phyloP scores from a whole-genome alignment of 495 filamentous ascomycete species.

The Trichoderma orchidacearum region DNA sequence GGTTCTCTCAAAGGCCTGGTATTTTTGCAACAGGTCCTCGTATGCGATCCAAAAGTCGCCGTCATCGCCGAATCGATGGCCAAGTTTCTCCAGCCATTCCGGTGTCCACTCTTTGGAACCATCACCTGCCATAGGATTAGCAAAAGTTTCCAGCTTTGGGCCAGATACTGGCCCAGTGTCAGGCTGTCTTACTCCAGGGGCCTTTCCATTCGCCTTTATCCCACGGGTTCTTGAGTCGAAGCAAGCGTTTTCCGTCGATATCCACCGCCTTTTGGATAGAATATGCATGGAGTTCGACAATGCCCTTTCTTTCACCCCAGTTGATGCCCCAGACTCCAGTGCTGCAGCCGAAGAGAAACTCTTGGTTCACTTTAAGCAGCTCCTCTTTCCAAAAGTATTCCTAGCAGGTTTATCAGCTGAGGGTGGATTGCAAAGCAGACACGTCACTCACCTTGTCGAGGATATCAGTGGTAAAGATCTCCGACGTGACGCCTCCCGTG shows the following conservation, averaged over 20 bases:
- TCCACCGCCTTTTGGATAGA: constrained; percentile 76
- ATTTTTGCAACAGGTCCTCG: constrained; percentile 72
- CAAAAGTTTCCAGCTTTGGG: too few species aligned
- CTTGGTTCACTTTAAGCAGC: constrained; percentile 68
- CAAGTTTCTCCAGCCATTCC: constrained; percentile 68
- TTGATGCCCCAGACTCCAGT: constrained; percentile 50
- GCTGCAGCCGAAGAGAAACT: constrained; percentile 78
- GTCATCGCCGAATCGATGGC: constrained; percentile 81
- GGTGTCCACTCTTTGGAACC: constrained; percentile 87
- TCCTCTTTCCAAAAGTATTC: constrained; percentile 83
- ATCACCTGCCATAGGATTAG: constrained; percentile 27
- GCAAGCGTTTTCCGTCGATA: constrained; percentile 56
- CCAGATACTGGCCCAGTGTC: too few species aligned
- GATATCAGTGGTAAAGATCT: constrained; percentile 68
- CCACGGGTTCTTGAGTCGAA: constrained; percentile 82
- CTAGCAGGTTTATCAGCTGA: neutral
- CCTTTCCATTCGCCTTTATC: constrained; percentile 73
- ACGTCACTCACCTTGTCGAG: constrained; percentile 44
- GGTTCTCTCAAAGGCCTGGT: constrained; percentile 70
- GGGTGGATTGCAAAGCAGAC: neutral
- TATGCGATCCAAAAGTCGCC: constrained; percentile 62
- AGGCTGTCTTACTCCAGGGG: constrained; percentile 58
- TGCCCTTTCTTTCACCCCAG: constrained; percentile 53
- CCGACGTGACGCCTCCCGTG: constrained; percentile 79
- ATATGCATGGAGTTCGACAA: constrained; percentile 74